Evolutionary conservation across 2,329 filamentous ascomycete species (phyloP).

Genomic region (Helotiales sp.): DNA sequence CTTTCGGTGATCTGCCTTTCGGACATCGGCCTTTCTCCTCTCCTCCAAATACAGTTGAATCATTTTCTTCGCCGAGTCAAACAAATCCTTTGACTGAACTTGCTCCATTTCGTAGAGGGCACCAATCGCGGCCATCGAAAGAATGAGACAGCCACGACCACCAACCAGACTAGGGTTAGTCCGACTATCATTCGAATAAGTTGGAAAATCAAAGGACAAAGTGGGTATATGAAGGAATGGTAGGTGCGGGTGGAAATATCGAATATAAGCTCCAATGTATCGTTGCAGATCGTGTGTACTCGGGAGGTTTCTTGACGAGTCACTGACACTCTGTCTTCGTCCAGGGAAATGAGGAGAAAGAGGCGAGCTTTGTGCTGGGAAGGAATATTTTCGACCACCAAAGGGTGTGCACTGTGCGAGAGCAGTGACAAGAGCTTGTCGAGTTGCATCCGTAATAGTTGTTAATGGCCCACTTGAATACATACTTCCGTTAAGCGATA

Average conservation of each 20-base stretch:
- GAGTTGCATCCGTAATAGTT: constrained; percentile 65
- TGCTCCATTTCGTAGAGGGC: constrained; percentile 87
- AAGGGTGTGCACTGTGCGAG: constrained; percentile 56
- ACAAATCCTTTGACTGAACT: constrained; percentile 77
- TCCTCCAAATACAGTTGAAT: constrained; percentile 92
- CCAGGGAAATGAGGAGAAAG: constrained; percentile 52
- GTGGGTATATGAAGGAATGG: constrained; percentile 95
- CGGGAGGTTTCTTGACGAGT: constrained; percentile 63
- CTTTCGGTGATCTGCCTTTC: constrained; percentile 59
- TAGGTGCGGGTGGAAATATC: constrained; percentile 89
- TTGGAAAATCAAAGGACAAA: constrained; percentile 81
- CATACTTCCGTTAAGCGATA: constrained; percentile 63
- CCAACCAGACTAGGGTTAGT: constrained; percentile 62
- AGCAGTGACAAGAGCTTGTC: constrained; percentile 60
- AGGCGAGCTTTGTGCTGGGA: constrained; percentile 55
- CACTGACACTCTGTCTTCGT: constrained; percentile 49
- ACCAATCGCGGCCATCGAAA: constrained; percentile 84
- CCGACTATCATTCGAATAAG: constrained; percentile 63
- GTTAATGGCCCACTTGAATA: constrained; percentile 58
- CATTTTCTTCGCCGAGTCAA: constrained; percentile 93
- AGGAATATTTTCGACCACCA: constrained; percentile 64
- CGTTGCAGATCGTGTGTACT: constrained; percentile 82
- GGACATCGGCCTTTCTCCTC: constrained; percentile 79
- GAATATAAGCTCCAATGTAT: constrained; percentile 86
- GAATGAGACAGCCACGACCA: constrained; percentile 81